Base-by-base conservation (phyloP, 805 yeast genomes). In the Wickerhamomyces canadensis region DNA sequence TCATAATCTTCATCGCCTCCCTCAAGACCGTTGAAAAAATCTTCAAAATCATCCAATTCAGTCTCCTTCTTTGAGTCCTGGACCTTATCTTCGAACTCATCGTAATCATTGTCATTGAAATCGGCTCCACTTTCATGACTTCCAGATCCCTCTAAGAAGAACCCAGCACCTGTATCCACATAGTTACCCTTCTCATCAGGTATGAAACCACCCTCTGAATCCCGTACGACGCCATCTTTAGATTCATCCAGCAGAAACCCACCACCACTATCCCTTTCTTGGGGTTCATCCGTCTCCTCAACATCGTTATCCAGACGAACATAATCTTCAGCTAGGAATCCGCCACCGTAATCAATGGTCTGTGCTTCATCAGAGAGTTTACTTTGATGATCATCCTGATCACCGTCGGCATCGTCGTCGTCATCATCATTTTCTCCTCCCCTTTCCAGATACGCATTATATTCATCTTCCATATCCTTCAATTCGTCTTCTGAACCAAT, bases 141-240 rank as follows among this genome's bases (percentile, higher is more conserved):
- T n/a, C n/a, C n/a, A n/a, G n/a, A n/a, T n/a, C n/a, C 40, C 22
- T 49, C 56, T 10, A 34, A 22, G 4, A 52, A n/a, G 35, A 56
- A 57, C 12, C 61, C 62, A 14, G 60, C 64, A 8, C 47, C 60
- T 13, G 30, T 18, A 26, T 34, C 31, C 8, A 27, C 22, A 18
- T 5, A 16, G 22, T 34, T 31, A 31, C 18, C 19, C 27, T 40
- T 31, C 6, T 39, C 40, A 11, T 37, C n/a, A n/a, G n/a, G n/a
- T n/a, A n/a, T n/a, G n/a, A n/a, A n/a, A n/a, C n/a, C n/a, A n/a
- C n/a, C n/a, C n/a, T n/a, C n/a, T n/a, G n/a, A n/a, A n/a, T n/a
- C n/a, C n/a, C n/a, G n/a, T n/a, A n/a, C n/a, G n/a, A n/a, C n/a
- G n/a, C n/a, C n/a, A n/a, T n/a, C 38, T 19, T 19, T 41, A 3